A percentile compares a stretch with the other conserved stretches of the same genome.
Evolutionary conservation across 768 basidiomycete species (phyloP).

Genomic region (Tubosaeta sp.): DNA sequence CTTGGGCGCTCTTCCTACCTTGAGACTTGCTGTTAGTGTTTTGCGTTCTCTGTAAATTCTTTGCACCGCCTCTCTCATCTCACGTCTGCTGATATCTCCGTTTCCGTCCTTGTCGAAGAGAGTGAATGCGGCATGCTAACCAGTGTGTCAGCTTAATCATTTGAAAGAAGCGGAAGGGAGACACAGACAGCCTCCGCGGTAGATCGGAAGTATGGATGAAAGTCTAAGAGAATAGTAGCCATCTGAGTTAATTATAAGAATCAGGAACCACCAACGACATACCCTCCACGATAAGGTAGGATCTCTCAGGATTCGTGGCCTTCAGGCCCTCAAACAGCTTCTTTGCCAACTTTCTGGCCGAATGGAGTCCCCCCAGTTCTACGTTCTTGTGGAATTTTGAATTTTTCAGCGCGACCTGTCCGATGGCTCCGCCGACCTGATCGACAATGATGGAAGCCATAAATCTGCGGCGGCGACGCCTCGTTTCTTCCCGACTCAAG

Average conservation of each 20-base stretch:
- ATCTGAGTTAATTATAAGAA: background rate
- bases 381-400: slow-evolving; percentile 54
- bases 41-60: slow-evolving; percentile 78
- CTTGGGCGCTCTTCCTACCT: slow-evolving; percentile 37
- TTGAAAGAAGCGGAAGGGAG: background rate
- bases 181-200: slow-evolving; percentile 60
- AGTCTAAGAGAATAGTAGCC: slow-evolving; percentile 44
- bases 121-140: slow-evolving; percentile 60
- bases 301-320: slow-evolving; percentile 53
- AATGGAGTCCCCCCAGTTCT: slow-evolving; percentile 52
- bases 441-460: slow-evolving; percentile 70
- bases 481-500: slow-evolving; percentile 28
- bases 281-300: slow-evolving; percentile 68
- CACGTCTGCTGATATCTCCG: slow-evolving; percentile 70
- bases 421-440: slow-evolving; percentile 59
- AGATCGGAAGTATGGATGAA: slow-evolving; percentile 70
- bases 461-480: slow-evolving; percentile 43
- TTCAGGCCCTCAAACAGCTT: slow-evolving; percentile 64
- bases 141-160: background rate
- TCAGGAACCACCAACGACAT: slow-evolving; percentile 7
- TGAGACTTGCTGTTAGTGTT: slow-evolving; percentile 62
- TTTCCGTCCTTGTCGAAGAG: slow-evolving; percentile 81
- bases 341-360: slow-evolving; percentile 62
- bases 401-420: slow-evolving; percentile 66
- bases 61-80: slow-evolving; percentile 82